Conservation (phyloP, 805 yeast genomes). For the Metschnikowia vanudenii region DNA sequence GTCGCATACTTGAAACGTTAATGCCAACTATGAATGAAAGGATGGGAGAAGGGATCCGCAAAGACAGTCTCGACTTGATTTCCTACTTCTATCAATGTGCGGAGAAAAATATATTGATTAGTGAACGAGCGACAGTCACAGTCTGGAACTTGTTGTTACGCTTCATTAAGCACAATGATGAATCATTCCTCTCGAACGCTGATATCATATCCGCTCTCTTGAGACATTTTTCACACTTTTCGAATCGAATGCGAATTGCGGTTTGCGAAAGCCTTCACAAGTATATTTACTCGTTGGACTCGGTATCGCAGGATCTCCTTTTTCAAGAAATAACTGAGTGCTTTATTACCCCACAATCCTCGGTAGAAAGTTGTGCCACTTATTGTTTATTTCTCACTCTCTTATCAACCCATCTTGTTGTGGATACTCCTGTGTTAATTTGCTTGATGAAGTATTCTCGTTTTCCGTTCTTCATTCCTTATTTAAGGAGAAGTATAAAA, state of each 20-base stretch:
- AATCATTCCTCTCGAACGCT: constrained; percentile 24
- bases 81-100: constrained; percentile 44
- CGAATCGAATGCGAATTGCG: constrained; percentile 22
- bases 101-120: constrained; percentile 39
- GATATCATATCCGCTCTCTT: constrained; percentile 19
- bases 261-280: constrained; percentile 18
- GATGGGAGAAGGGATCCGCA: constrained; percentile 13
- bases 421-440: constrained; percentile 36
- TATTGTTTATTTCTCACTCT: constrained; percentile 36
- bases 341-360: constrained; percentile 36
- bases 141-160: constrained; percentile 33
- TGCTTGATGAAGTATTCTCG: constrained; percentile 43
- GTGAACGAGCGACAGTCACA: constrained; percentile 31
- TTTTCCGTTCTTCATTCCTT: constrained; percentile 29
- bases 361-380: constrained; percentile 39
- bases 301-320: neutral
- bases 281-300: constrained; percentile 9
- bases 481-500: constrained; percentile 27
- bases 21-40: neutral
- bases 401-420: constrained; percentile 27
- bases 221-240: constrained; percentile 16
- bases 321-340: constrained; percentile 21
- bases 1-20: constrained; percentile 1
- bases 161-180: constrained; percentile 23
- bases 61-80: constrained; percentile 49